These are phyloP conservation scores for Tuber brumale DNA, from an alignment of 495 filamentous ascomycete species.

Conservation along the genomic window DNA sequence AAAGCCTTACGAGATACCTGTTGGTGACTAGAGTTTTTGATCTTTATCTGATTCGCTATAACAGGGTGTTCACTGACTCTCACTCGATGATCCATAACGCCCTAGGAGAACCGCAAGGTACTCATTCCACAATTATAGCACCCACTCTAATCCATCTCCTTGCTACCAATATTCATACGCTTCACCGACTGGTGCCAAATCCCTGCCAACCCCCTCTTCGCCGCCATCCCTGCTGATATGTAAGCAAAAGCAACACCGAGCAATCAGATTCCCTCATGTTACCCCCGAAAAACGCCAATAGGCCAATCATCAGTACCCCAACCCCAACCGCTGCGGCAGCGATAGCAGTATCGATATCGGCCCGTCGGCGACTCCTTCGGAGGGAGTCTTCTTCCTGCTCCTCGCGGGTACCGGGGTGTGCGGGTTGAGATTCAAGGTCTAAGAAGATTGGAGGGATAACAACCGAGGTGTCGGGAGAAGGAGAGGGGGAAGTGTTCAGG, in stretches of 20 bases:
- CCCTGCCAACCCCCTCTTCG: not conserved
- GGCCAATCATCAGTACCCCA: not conserved
- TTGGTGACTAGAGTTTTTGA: not conserved
- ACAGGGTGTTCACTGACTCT: not conserved
- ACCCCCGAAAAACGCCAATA: not conserved
- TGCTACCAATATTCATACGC: not conserved
- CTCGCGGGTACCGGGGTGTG: not conserved
- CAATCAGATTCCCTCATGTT: not conserved
- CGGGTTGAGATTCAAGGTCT: not conserved
- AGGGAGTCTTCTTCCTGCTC: not conserved
- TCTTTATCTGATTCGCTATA: not conserved
- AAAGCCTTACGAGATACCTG: not conserved
- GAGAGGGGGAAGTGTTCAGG: not conserved
- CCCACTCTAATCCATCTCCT: not conserved
- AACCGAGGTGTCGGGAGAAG: not conserved
- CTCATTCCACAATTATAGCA: not conserved
- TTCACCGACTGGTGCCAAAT: not conserved
- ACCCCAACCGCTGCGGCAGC: not conserved
- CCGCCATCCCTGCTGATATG: not conserved
- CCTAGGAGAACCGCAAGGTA: not conserved
- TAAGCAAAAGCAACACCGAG: not conserved
- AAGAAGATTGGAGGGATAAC: not conserved
- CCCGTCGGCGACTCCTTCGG: not conserved
- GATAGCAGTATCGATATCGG: not conserved
- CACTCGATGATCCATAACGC: not conserved